phyloP scores from a whole-genome alignment of 148 eudicot genomes.

The Selenicereus undatus region DNA sequence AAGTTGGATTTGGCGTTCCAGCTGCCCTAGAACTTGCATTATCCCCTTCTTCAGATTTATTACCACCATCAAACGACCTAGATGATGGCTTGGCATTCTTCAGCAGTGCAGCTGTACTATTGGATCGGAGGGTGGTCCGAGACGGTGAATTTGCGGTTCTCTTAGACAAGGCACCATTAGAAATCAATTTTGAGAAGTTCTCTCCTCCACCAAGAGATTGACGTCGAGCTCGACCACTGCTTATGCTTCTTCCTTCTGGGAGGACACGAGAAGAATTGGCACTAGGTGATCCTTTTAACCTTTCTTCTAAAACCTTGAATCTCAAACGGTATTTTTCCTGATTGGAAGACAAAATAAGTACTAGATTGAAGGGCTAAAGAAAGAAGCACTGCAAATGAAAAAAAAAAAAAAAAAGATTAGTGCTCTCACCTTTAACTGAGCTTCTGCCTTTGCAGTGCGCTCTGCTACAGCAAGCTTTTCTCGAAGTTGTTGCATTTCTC shows the following conservation, averaged over 20 bases:
- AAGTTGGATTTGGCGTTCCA: constrained; percentile 23
- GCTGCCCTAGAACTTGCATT: constrained; percentile 22
- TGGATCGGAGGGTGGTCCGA: constrained; percentile 35
- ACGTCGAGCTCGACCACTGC: constrained; percentile 59
- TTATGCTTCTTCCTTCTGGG: constrained; percentile 49
- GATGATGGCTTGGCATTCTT: constrained; percentile 46
- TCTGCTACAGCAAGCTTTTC: constrained; percentile 85
- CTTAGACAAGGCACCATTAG: constrained; percentile 56
- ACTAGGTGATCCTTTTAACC: constrained; percentile 49
- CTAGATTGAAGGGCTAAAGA: constrained; percentile 15
- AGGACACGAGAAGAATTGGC: constrained; percentile 36
- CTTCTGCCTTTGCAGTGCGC: constrained; percentile 94
- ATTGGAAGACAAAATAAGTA: constrained; percentile 8
- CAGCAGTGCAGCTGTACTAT: constrained; percentile 36
- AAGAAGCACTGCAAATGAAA: not conserved
- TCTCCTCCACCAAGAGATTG: constrained; percentile 82
- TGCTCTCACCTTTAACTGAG: constrained; percentile 70
- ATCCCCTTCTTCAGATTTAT: constrained; percentile 33
- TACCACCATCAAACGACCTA: constrained; percentile 54
- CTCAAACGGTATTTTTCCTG: constrained; percentile 89
- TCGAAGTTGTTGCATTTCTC: constrained; percentile 88
- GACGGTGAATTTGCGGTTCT: constrained; percentile 46
- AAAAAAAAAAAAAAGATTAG: not conserved
- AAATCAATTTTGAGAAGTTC: constrained; percentile 47
- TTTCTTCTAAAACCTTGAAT: constrained; percentile 93